Evolutionary conservation across 306 rosid genomes (phyloP).

Genomic region (Prunus kanzakura): DNA sequence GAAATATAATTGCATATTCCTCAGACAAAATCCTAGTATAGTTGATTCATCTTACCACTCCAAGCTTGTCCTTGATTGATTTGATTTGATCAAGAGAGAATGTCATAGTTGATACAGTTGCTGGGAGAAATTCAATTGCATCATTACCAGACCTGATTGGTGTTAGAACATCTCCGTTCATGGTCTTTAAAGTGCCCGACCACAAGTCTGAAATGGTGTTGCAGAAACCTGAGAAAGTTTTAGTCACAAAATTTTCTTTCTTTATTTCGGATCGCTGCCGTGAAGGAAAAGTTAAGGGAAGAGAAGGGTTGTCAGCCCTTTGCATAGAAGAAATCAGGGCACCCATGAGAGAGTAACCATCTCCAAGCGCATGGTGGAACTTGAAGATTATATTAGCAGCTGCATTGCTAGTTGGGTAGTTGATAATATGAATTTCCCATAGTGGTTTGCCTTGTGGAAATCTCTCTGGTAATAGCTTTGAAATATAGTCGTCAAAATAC

Average conservation of each 20-base stretch:
- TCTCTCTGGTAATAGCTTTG: background rate
- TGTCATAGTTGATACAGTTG: conserved; percentile 24
- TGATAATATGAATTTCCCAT: background rate
- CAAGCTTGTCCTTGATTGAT: conserved; percentile 33
- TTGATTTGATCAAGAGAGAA: conserved; percentile 48
- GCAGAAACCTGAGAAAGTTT: conserved; percentile 19
- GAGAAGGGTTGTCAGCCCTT: conserved; percentile 47
- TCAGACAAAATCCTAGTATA: too few relatives aligned
- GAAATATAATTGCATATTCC: too few relatives aligned
- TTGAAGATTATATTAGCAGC: conserved; percentile 34
- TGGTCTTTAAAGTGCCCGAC: conserved; percentile 34
- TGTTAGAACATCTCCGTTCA: conserved; percentile 46
- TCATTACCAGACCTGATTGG: conserved; percentile 41
- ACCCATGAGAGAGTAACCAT: conserved; percentile 59
- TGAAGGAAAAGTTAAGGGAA: conserved; percentile 56
- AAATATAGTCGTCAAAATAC: background rate
- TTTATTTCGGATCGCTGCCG: background rate
- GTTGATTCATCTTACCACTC: conserved; percentile 39
- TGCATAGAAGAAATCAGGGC: conserved; percentile 53
- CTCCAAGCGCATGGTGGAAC: conserved; percentile 66
- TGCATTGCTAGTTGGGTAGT: conserved; percentile 37
- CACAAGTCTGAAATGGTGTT: conserved; percentile 39
- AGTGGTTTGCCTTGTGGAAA: background rate
- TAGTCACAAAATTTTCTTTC: conserved; percentile 4
- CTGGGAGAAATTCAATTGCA: conserved; percentile 29